phyloP scores from a whole-genome alignment of 1,284 basidiomycete species.

The Schizophyllum commune region DNA sequence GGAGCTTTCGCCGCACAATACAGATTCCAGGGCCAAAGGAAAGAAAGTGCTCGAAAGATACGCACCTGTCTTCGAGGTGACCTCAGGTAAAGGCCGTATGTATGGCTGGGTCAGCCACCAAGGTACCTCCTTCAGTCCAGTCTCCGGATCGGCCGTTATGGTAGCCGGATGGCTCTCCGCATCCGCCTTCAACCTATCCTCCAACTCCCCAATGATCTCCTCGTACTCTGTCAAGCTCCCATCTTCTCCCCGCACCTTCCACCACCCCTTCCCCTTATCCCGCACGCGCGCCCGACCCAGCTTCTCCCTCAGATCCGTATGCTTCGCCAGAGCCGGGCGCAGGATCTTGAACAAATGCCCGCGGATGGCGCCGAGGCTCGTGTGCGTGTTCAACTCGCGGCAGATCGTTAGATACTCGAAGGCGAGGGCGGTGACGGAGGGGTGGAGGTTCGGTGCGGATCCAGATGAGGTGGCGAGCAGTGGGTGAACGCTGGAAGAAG shows the following conservation, averaged over 20 bases:
- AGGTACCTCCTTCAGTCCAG: slow-evolving; percentile 59
- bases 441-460: slow-evolving; percentile 34
- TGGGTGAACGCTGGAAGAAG: slow-evolving; percentile 6
- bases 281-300: slow-evolving; percentile 47
- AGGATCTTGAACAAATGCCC: slow-evolving; percentile 92
- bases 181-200: slow-evolving; percentile 43
- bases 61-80: not conserved
- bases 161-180: not conserved
- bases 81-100: slow-evolving; percentile 44
- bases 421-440: slow-evolving; percentile 60
- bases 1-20: not conserved
- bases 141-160: slow-evolving; percentile 19
- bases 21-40: not conserved
- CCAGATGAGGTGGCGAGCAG: slow-evolving; percentile 24
- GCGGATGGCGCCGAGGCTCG: slow-evolving; percentile 74
- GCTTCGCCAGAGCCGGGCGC: slow-evolving; percentile 64
- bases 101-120: slow-evolving; percentile 87
- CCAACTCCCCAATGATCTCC: slow-evolving; percentile 61
- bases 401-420: slow-evolving; percentile 87
- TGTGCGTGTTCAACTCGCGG: slow-evolving; percentile 62
- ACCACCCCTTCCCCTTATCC: slow-evolving; percentile 24
- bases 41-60: not conserved
- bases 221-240: slow-evolving; percentile 48
- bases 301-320: slow-evolving; percentile 68
- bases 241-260: slow-evolving; percentile 15